Conservation (phyloP, 352 stramenopile genomes). For the Pythium aristosporum region DNA sequence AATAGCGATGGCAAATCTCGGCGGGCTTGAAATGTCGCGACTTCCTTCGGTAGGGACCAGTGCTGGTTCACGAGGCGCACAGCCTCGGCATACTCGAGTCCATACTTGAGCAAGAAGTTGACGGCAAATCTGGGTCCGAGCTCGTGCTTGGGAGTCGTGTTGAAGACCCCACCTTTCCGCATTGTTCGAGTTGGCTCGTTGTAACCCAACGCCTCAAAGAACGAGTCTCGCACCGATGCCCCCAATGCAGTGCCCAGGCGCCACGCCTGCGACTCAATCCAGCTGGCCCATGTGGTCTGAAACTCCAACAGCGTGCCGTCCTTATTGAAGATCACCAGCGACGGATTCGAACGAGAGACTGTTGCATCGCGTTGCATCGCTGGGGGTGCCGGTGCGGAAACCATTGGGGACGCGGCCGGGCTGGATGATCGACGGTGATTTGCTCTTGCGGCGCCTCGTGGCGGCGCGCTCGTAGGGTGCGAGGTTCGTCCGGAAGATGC, state of each 20-base stretch:
- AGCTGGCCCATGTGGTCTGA: constrained; percentile 41
- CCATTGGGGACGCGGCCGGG: neutral
- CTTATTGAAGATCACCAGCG: constrained; percentile 53
- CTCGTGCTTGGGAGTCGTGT: constrained; percentile 32
- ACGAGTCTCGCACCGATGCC: constrained; percentile 24
- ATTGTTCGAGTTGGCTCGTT: constrained; percentile 30
- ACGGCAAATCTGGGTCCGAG: constrained; percentile 31
- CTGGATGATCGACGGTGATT: neutral
- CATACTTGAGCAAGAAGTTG: constrained; percentile 31
- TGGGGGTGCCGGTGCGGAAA: neutral
- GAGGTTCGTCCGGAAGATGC: neutral
- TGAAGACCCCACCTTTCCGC: constrained; percentile 31
- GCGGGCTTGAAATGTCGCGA: constrained; percentile 29
- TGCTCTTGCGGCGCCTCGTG: neutral
- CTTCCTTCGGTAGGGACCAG: constrained; percentile 38
- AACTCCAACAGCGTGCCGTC: constrained; percentile 55
- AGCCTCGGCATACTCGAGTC: constrained; percentile 19
- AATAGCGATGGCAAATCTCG: constrained; percentile 35
- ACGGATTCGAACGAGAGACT: constrained; percentile 16
- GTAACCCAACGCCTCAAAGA: constrained; percentile 41
- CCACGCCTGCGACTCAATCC: constrained; percentile 39
- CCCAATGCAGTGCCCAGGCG: constrained; percentile 30
- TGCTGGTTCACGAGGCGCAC: constrained; percentile 27
- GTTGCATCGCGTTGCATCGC: neutral
- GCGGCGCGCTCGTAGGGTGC: neutral